Evolutionary conservation across 2,329 filamentous ascomycete species (phyloP).

Genomic region (Knufia petricola): DNA sequence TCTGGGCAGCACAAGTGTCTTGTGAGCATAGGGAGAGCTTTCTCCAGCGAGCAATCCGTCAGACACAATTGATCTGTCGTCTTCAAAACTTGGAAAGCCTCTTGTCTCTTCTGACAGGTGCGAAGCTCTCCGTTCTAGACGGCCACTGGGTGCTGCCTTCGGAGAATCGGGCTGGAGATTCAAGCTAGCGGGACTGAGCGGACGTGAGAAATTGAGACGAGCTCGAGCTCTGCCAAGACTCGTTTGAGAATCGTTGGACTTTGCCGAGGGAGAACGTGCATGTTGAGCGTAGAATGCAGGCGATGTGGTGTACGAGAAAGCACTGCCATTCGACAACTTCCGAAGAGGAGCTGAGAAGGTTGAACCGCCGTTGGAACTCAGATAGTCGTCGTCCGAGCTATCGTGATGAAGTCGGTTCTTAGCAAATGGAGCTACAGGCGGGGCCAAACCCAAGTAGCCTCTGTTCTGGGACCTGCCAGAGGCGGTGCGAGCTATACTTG

Average conservation of each 20-base stretch:
- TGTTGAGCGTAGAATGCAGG: conserved; percentile 57
- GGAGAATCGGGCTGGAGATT: conserved; percentile 5
- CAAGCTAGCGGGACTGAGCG: conserved; percentile 58
- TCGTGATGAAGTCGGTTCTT: conserved; percentile 42
- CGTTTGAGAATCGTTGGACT: conserved; percentile 61
- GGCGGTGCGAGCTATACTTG: neutral
- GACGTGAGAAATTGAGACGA: conserved; percentile 88
- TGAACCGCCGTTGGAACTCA: conserved; percentile 48
- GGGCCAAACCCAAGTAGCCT: conserved; percentile 12
- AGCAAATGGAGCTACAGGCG: conserved; percentile 14
- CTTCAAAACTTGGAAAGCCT: conserved; percentile 19
- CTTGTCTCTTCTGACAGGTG: conserved; percentile 7
- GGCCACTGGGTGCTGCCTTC: neutral
- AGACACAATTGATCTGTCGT: conserved; percentile 12
- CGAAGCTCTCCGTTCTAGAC: conserved; percentile 5
- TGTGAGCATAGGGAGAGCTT: conserved; percentile 72
- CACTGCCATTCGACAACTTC: conserved; percentile 67
- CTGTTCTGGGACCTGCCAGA: conserved; percentile 17
- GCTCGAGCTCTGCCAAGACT: conserved; percentile 53
- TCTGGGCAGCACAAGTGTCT: conserved; percentile 72
- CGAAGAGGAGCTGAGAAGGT: conserved; percentile 52
- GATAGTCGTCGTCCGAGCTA: conserved; percentile 61
- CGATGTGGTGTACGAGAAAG: conserved; percentile 50
- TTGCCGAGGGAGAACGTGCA: conserved; percentile 71
- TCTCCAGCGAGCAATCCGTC: conserved; percentile 17